A percentile compares a stretch with the other conserved stretches of the same genome.
phyloP scores from a whole-genome alignment of 352 stramenopile genomes.

The Globisporangium radiosum region DNA sequence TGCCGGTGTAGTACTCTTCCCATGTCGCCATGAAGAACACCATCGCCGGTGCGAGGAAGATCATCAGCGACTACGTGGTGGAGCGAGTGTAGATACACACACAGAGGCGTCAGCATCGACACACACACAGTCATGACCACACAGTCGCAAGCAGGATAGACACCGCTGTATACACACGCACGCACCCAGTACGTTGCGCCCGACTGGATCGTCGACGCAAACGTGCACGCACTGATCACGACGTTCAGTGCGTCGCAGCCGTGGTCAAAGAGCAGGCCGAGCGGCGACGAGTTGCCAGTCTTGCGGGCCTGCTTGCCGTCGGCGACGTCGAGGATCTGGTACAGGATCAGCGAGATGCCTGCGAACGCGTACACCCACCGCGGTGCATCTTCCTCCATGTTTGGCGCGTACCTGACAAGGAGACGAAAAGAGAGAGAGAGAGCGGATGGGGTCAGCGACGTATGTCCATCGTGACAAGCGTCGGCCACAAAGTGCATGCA shows the following conservation, averaged over 20 bases:
- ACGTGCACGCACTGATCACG: slow-evolving; percentile 76
- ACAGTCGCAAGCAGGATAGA: too few species aligned
- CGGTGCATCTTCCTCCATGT: slow-evolving; percentile 73
- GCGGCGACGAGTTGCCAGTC: slow-evolving; percentile 79
- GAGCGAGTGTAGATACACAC: not conserved
- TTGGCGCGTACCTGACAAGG: slow-evolving; percentile 61
- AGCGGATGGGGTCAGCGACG: too few species aligned
- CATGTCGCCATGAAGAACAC: slow-evolving; percentile 98
- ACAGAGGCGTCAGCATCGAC: slow-evolving; percentile 11
- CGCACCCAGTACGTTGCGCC: slow-evolving; percentile 73
- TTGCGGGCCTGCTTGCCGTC: slow-evolving; percentile 85
- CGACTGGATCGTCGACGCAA: slow-evolving; percentile 84
- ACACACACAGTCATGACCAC: too few species aligned
- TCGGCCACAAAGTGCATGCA: too few species aligned
- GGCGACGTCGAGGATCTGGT: slow-evolving; percentile 82
- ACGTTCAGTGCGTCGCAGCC: slow-evolving; percentile 83
- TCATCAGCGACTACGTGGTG: slow-evolving; percentile 56
- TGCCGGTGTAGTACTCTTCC: slow-evolving; percentile 98
- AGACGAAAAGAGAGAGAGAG: too few species aligned
- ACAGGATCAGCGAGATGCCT: slow-evolving; percentile 60
- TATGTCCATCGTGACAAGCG: too few species aligned
- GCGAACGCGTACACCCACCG: slow-evolving; percentile 67
- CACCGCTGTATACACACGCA: not conserved
- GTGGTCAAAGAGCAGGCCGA: slow-evolving; percentile 83
- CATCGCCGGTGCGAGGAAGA: slow-evolving; percentile 63